phyloP scores from a whole-genome alignment of 176 grass and related monocot species.

The Dendrocalamus sinicus region DNA sequence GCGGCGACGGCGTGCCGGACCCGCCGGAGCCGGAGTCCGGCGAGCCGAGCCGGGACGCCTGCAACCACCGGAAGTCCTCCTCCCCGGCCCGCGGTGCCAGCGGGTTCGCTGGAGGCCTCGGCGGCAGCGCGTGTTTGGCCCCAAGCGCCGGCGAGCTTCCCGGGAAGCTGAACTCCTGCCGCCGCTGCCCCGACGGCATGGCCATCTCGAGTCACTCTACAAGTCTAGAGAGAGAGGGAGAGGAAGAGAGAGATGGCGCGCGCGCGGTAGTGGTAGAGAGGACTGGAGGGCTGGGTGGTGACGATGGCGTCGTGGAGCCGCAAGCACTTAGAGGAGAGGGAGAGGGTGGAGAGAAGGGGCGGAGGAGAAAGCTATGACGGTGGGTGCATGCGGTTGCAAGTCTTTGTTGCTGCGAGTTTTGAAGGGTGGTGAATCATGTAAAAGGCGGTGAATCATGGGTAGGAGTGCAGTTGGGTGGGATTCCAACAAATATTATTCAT shows the following conservation, averaged over 20 bases:
- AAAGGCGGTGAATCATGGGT: no score
- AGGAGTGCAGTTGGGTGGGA: no score
- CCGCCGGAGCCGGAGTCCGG: slow-evolving; percentile 29
- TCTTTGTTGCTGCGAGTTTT: slow-evolving; percentile 17
- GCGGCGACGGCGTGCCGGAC: slow-evolving; percentile 53
- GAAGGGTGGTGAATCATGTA: background rate
- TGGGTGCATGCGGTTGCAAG: background rate
- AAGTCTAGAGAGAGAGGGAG: background rate
- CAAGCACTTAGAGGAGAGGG: background rate
- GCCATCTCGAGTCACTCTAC: background rate
- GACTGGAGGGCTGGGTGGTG: background rate
- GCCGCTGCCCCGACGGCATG: slow-evolving; percentile 38
- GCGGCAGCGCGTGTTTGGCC: background rate
- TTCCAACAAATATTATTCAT: no score
- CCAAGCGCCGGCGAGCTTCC: background rate
- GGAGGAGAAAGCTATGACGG: slow-evolving; percentile 27
- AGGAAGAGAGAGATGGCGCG: background rate
- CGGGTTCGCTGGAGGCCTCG: background rate
- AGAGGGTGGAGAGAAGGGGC: no score
- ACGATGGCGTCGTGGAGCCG: background rate
- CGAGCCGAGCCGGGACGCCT: slow-evolving; percentile 42
- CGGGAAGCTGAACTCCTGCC: slow-evolving; percentile 54
- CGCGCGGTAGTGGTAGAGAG: background rate
- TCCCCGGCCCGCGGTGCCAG: background rate
- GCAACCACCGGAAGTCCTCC: slow-evolving; percentile 50